Percentiles rank a stretch among this genome's conserved stretches.
These are phyloP conservation scores for Exserohilum rostratum DNA, from an alignment of 2,329 filamentous ascomycete genomes.

Conservation along the genomic window DNA sequence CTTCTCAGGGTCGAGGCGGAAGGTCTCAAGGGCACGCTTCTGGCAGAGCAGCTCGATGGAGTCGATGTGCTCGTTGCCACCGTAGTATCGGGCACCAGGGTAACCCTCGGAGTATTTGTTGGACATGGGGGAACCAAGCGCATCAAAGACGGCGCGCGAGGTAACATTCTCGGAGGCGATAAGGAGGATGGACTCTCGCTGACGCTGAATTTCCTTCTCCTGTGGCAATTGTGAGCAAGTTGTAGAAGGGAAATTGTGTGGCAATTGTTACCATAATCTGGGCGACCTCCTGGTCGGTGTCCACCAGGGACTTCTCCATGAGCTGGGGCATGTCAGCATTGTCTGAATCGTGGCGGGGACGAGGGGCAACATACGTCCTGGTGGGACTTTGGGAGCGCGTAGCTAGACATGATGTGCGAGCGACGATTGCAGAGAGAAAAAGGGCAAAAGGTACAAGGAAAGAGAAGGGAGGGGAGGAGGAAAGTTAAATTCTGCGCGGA, in stretches of 20 bases:
- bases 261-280: slow-evolving; percentile 83
- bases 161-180: slow-evolving; percentile 51
- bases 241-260: neutral
- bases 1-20: slow-evolving; percentile 79
- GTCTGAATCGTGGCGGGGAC: slow-evolving; percentile 16
- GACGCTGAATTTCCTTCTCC: slow-evolving; percentile 93
- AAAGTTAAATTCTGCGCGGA: slow-evolving; percentile 3
- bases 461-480: slow-evolving; percentile 1
- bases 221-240: slow-evolving; percentile 48
- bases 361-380: slow-evolving; percentile 61
- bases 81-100: slow-evolving; percentile 94
- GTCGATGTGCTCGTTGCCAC: slow-evolving; percentile 96
- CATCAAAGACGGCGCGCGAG: slow-evolving; percentile 48
- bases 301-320: slow-evolving; percentile 92
- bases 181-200: slow-evolving; percentile 91
- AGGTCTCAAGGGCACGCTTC: slow-evolving; percentile 84
- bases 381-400: slow-evolving; percentile 70
- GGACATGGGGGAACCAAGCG: slow-evolving; percentile 62
- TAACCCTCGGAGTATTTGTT: slow-evolving; percentile 99
- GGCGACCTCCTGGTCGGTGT: slow-evolving; percentile 91
- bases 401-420: slow-evolving; percentile 51
- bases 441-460: neutral
- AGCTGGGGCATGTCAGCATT: slow-evolving; percentile 65
- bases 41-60: slow-evolving; percentile 88
- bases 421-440: slow-evolving; percentile 13